Conservation (phyloP, 257 asterid species). For the Solanum paucissectum region DNA sequence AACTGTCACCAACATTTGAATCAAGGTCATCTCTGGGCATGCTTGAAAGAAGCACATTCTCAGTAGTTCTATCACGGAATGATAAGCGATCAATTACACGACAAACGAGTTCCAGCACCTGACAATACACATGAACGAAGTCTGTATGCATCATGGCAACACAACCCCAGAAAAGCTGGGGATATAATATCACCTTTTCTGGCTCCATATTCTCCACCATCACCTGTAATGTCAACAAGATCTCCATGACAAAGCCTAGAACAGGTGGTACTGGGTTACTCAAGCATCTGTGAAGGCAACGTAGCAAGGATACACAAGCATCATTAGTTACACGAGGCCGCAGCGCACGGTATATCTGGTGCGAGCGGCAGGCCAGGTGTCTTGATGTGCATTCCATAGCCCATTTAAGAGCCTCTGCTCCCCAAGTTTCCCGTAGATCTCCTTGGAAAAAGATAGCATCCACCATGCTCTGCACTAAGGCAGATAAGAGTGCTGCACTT, state of each 20-base stretch:
- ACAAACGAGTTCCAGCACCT: slow-evolving; percentile 92
- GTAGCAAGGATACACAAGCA: slow-evolving; percentile 91
- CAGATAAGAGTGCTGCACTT: slow-evolving; percentile 93
- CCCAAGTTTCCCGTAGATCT: slow-evolving; percentile 99
- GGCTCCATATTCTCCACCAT: slow-evolving; percentile 99
- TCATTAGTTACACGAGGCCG: slow-evolving; percentile 90
- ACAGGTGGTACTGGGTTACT: slow-evolving; percentile 90
- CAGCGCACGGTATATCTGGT: slow-evolving; percentile 94
- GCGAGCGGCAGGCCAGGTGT: slow-evolving; percentile 98
- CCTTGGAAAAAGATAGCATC: slow-evolving; percentile 99
- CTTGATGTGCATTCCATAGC: slow-evolving; percentile 99
- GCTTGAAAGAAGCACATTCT: slow-evolving; percentile 97
- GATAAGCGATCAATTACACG: slow-evolving; percentile 87
- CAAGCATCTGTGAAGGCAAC: slow-evolving; percentile 92
- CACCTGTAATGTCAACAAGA: slow-evolving; percentile 85
- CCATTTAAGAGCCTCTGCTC: slow-evolving; percentile 97
- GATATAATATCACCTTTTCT: slow-evolving; percentile 88
- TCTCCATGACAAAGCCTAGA: slow-evolving; percentile 91
- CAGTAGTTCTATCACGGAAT: slow-evolving; percentile 91
- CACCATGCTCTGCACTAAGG: slow-evolving; percentile 99
- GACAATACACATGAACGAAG: slow-evolving; percentile 92
- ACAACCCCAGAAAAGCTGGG: slow-evolving; percentile 99
- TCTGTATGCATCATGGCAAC: slow-evolving; percentile 99
- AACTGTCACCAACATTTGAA: slow-evolving; percentile 37
- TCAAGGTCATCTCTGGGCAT: slow-evolving; percentile 90